Evolutionary conservation across 495 filamentous ascomycete genomes (phyloP).

Genomic region (Penicillium bialowiezense): DNA sequence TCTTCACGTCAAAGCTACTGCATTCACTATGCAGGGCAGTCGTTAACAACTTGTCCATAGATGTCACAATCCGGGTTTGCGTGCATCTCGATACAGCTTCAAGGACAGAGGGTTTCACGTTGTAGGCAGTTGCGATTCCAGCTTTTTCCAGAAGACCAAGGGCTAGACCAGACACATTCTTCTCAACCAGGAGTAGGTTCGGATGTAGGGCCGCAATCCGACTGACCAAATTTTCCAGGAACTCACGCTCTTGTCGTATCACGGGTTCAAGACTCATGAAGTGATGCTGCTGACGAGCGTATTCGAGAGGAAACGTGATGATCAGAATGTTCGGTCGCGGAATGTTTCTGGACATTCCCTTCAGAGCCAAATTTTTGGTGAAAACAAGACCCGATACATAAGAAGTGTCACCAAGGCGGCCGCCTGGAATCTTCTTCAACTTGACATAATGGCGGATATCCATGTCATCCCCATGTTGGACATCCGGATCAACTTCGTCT

Average conservation of each 20-base stretch:
- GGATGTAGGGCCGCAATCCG: constrained; percentile 85
- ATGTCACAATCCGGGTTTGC: constrained; percentile 87
- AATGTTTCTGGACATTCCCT: constrained; percentile 90
- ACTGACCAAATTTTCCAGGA: constrained; percentile 85
- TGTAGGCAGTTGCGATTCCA: constrained; percentile 87
- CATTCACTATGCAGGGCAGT: constrained; percentile 77
- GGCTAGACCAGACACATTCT: constrained; percentile 86
- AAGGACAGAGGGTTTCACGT: constrained; percentile 93
- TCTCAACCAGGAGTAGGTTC: constrained; percentile 81
- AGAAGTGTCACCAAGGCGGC: constrained; percentile 81
- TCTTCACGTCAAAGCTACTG: constrained; percentile 89
- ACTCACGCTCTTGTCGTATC: constrained; percentile 95
- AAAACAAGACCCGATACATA: constrained; percentile 97
- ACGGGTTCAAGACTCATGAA: constrained; percentile 99
- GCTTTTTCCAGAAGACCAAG: constrained; percentile 82
- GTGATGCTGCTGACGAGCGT: constrained; percentile 89
- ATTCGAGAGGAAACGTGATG: constrained; percentile 93
- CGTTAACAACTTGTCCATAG: constrained; percentile 88
- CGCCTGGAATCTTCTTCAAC: constrained; percentile 91
- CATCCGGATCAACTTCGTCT: constrained; percentile 91
- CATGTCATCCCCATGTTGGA: constrained; percentile 86
- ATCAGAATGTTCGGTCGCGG: constrained; percentile 83
- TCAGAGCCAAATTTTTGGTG: constrained; percentile 92
- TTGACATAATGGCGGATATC: constrained; percentile 99
- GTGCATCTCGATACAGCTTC: constrained; percentile 91